A percentile compares a stretch with the other conserved stretches of the same genome.
Evolutionary conservation across 1,139 yeast genomes (phyloP).

Genomic region (Blastobotrys serpentis): DNA sequence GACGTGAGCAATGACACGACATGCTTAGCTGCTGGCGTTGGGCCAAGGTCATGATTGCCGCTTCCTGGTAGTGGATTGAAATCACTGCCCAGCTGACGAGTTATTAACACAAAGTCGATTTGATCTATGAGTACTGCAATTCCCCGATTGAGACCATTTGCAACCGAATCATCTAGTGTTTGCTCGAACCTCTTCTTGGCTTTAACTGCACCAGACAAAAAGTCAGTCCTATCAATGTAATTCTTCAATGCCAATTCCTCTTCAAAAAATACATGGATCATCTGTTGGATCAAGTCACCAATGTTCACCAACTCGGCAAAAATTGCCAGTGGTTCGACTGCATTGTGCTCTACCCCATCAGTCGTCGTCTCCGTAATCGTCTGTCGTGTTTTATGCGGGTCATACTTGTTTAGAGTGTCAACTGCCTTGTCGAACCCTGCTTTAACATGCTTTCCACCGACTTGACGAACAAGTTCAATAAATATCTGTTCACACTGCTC

Average conservation of each 20-base stretch:
- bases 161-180: slow-evolving; percentile 81
- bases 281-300: slow-evolving; percentile 89
- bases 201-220: slow-evolving; percentile 75
- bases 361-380: slow-evolving; percentile 26
- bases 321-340: slow-evolving; percentile 77
- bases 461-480: slow-evolving; percentile 57
- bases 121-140: slow-evolving; percentile 84
- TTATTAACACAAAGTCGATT: slow-evolving; percentile 54
- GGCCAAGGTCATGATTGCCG: slow-evolving; percentile 44
- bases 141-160: slow-evolving; percentile 87
- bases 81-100: slow-evolving; percentile 54
- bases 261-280: slow-evolving; percentile 87
- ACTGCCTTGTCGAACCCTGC: slow-evolving; percentile 85
- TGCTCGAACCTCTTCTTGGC: slow-evolving; percentile 78
- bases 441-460: slow-evolving; percentile 71
- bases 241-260: slow-evolving; percentile 70
- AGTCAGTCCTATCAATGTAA: slow-evolving; percentile 70
- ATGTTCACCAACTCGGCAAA: slow-evolving; percentile 89
- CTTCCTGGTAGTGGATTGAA: slow-evolving; percentile 44
- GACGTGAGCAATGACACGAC: slow-evolving; percentile 62
- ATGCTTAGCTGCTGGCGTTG: slow-evolving; percentile 67
- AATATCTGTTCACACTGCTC: slow-evolving; percentile 57
- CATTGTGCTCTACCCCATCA: slow-evolving; percentile 25
- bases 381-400: slow-evolving; percentile 54
- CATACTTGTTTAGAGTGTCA: slow-evolving; percentile 63